Percentiles rank a stretch among this genome's conserved stretches.
Conservation (phyloP, 2,329 filamentous ascomycete species). For the Pleomassaria siparia region DNA sequence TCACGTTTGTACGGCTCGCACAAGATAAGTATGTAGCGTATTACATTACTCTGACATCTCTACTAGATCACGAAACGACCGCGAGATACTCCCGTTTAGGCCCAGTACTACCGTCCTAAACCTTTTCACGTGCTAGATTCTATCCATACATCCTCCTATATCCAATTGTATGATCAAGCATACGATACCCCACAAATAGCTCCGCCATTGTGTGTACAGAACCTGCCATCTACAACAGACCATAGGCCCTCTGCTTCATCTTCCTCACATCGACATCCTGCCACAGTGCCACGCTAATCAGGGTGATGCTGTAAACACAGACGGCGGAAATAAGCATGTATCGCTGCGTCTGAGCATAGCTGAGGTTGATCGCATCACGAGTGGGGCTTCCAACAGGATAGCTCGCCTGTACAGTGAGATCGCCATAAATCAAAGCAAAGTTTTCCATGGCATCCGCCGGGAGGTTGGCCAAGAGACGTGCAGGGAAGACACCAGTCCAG, state of each 20-base stretch:
- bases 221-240: background rate
- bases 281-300: constrained; percentile 48
- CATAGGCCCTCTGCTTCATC: constrained; percentile 40
- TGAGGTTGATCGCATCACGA: constrained; percentile 42
- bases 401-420: constrained; percentile 54
- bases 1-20: no score
- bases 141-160: background rate
- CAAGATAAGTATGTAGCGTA: no score
- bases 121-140: background rate
- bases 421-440: constrained; percentile 49
- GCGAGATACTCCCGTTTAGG: background rate
- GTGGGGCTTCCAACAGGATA: constrained; percentile 54
- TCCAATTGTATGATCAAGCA: background rate
- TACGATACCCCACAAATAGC: background rate
- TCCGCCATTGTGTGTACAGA: background rate
- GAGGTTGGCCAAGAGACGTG: constrained; percentile 48
- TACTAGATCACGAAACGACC: background rate
- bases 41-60: background rate
- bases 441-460: constrained; percentile 48
- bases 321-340: constrained; percentile 34
- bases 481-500: constrained; percentile 61
- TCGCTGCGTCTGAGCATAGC: constrained; percentile 34
- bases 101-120: background rate
- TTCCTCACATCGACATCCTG: constrained; percentile 50
- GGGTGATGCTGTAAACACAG: constrained; percentile 19